Percentiles rank a stretch among this genome's conserved stretches.
Conservation (phyloP, 495 filamentous ascomycete genomes). For the Aspergillus homomorphus region DNA sequence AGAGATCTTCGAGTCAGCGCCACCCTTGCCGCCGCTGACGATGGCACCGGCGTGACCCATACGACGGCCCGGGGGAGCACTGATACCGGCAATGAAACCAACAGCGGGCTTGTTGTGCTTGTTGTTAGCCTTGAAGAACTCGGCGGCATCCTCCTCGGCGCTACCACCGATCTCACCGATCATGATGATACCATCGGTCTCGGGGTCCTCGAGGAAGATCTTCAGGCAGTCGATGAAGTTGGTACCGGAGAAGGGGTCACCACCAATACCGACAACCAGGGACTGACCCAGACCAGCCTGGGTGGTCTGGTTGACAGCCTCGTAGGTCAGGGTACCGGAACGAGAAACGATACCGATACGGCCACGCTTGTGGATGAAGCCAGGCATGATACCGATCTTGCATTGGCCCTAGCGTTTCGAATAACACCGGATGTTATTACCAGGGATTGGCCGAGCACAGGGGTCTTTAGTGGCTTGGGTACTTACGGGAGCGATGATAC, state of each 20-base stretch:
- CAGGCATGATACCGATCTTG: conserved; percentile 99
- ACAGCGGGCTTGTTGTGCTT: conserved; percentile 92
- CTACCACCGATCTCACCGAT: conserved; percentile 98
- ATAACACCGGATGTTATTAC: conserved; percentile 8
- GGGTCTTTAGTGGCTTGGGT: neutral
- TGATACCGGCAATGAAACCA: conserved; percentile 97
- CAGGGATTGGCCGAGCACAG: neutral
- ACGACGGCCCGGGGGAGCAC: conserved; percentile 88
- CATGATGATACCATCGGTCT: conserved; percentile 99
- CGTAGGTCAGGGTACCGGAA: conserved; percentile 97
- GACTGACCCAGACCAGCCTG: conserved; percentile 95
- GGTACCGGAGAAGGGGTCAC: conserved; percentile 97
- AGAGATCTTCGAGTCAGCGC: conserved; percentile 94
- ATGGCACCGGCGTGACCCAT: conserved; percentile 99
- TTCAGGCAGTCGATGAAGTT: conserved; percentile 99
- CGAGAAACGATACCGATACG: conserved; percentile 98
- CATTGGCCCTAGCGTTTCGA: conserved; percentile 71
- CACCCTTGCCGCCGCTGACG: conserved; percentile 94
- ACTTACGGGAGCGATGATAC: conserved; percentile 85
- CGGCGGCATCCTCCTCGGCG: conserved; percentile 95
- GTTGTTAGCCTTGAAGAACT: conserved; percentile 91
- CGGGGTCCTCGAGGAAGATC: conserved; percentile 92
- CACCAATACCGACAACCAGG: conserved; percentile 96
- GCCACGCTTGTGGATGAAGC: conserved; percentile 99
- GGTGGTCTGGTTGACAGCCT: conserved; percentile 99